Base-by-base conservation (phyloP, 1,284 basidiomycete species). In the Sanghuangporus sanghuang region DNA sequence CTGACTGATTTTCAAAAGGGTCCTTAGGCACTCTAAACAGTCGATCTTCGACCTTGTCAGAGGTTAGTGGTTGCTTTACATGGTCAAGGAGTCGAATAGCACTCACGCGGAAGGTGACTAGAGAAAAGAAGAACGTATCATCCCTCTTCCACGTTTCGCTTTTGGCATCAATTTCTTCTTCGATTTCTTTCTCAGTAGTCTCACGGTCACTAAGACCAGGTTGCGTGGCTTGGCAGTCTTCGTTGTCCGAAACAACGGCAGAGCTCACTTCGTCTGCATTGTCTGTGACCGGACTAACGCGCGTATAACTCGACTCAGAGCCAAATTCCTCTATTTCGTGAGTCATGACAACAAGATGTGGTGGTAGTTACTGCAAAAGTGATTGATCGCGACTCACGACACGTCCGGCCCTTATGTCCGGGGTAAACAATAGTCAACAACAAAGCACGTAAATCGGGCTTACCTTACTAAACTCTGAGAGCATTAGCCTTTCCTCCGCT, bases 11-110 rank as follows among this genome's bases (percentile, higher is more conserved):
- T n/a, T 59, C 40, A 36, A 64, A 63, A 9, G 44, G 48, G 18
- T 62, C 42, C 21, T 38, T 46, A 35, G 62, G 62, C 12, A 59
- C 57, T 38, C 58, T 23, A 50, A 64, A 64, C 39, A 64, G n/a
- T 21, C 18, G 40, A 18, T 59, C 48, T 35, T 64, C 57, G 35
- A 64, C 38, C 62, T 64, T 52, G 12, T 9, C 1, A 8, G 12
- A 12, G 9, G 49, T 52, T 23, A 52, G 49, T 18, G 2, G 18
- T 2, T 23, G 8, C 1, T n/a, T 2, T 23, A 9, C 21, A 52
- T 7, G 16, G 27, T n/a, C 18, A 52, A 3, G 12, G 4, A 14
- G 4, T 52, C 49, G 21, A 18, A 49, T 3, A 49, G 23, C 21
- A 52, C 49, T 9, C 23, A 52, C 49, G 21, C 49, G 49, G 14